Conservation (phyloP, 78 protist species). For the Diacronema lutheri region DNA sequence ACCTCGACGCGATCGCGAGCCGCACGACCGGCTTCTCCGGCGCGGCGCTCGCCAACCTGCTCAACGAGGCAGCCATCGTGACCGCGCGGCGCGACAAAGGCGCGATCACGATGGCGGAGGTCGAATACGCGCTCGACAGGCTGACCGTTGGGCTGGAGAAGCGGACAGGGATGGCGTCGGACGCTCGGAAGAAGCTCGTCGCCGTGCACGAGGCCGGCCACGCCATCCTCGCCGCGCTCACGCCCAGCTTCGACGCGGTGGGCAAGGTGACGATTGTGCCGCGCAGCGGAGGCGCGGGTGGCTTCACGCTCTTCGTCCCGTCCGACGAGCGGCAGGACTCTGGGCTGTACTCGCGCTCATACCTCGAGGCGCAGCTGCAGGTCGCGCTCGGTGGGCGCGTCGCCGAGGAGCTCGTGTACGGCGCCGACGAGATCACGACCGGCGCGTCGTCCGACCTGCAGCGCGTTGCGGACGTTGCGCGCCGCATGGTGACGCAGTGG, state of each 20-base stretch:
- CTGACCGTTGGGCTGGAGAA: conserved; percentile 49
- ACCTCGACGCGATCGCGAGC: conserved; percentile 39
- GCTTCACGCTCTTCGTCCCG: conserved; percentile 92
- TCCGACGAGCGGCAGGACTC: conserved; percentile 76
- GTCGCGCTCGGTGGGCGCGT: conserved; percentile 90
- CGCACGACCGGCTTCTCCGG: conserved; percentile 59
- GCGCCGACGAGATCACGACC: conserved; percentile 1
- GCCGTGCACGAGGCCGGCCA: conserved; percentile 99
- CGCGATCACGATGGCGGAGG: background rate
- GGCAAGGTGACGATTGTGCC: conserved; percentile 63
- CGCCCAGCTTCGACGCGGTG: conserved; percentile 85
- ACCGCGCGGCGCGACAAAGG: conserved; percentile 44
- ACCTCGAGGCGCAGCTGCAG: conserved; percentile 69
- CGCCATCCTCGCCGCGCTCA: conserved; percentile 90
- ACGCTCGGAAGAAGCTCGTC: conserved; percentile 75
- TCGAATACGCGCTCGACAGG: conserved; percentile 55
- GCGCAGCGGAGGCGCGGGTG: conserved; percentile 68
- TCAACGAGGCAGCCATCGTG: conserved; percentile 61
- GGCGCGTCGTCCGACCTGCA: conserved; percentile 88
- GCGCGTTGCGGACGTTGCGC: conserved; percentile 79
- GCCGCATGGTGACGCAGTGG: conserved; percentile 46
- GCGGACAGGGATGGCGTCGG: conserved; percentile 53
- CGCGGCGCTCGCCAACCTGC: conserved; percentile 40
- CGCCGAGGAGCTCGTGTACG: conserved; percentile 77
- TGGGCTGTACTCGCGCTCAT: conserved; percentile 50